Evolutionary conservation across 1,139 yeast genomes (phyloP).

Genomic region (Hansenula lynferdii): DNA sequence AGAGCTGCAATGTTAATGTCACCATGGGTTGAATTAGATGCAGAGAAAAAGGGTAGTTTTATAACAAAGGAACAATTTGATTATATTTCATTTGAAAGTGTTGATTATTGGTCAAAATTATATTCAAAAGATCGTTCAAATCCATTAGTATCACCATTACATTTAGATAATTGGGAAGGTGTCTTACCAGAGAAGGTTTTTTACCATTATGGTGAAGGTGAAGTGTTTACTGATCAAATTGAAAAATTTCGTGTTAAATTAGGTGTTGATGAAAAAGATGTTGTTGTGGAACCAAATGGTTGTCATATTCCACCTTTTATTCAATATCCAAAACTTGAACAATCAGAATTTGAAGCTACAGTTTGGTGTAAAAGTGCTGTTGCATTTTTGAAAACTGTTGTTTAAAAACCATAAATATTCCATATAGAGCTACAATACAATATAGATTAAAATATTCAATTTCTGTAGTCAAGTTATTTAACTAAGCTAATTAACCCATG

Average conservation of each 20-base stretch:
- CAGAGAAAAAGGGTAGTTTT: slow-evolving; percentile 29
- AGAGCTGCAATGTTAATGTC: slow-evolving; percentile 31
- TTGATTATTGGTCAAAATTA: slow-evolving; percentile 27
- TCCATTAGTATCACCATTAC: slow-evolving; percentile 13
- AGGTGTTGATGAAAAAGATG: not conserved
- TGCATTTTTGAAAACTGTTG: not conserved
- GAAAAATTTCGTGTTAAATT: not conserved
- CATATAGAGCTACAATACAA: not conserved
- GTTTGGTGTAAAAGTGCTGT: not conserved
- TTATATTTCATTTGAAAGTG: slow-evolving; percentile 8
- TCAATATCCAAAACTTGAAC: not conserved
- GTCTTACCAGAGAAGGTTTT: slow-evolving; percentile 29
- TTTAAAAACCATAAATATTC: not conserved
- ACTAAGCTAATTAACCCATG: slow-evolving; percentile 10
- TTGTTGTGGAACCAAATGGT: slow-evolving; percentile 8
- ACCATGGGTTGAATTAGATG: slow-evolving; percentile 37
- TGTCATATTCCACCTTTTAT: slow-evolving; percentile 7
- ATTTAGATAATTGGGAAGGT: slow-evolving; percentile 26
- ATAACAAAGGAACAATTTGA: slow-evolving; percentile 21
- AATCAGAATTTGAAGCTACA: not conserved
- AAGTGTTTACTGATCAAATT: slow-evolving; percentile 29
- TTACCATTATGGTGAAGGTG: slow-evolving; percentile 35
- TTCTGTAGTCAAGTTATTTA: not conserved
- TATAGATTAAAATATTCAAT: not conserved
- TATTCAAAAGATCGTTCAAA: slow-evolving; percentile 19